Evolutionary conservation across 2,329 filamentous ascomycete species (phyloP).

Genomic region (Colletotrichum cereale): DNA sequence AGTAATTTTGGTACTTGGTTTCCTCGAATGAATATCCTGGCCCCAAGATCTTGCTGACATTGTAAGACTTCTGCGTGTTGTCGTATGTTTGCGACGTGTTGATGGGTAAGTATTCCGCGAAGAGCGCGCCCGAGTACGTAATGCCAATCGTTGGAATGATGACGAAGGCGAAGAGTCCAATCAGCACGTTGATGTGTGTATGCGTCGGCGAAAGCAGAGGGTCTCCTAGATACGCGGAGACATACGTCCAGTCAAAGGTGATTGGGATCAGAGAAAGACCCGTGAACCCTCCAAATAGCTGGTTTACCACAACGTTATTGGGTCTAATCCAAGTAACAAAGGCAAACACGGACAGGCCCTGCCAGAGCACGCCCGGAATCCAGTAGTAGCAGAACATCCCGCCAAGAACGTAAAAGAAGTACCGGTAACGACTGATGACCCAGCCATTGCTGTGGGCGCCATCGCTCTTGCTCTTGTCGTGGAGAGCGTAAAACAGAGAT

Average conservation of each 20-base stretch:
- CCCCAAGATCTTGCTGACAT: conserved; percentile 65
- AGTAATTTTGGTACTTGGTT: conserved; percentile 65
- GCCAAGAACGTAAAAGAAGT: conserved; percentile 55
- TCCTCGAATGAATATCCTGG: conserved; percentile 67
- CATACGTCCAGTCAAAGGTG: conserved; percentile 66
- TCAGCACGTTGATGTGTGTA: conserved; percentile 32
- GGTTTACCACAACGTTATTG: conserved; percentile 69
- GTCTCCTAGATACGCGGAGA: conserved; percentile 56
- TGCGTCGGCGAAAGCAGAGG: conserved; percentile 44
- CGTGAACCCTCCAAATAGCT: conserved; percentile 70
- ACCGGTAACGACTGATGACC: conserved; percentile 49
- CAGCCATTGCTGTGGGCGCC: conserved; percentile 57
- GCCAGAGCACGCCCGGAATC: conserved; percentile 64
- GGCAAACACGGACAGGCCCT: conserved; percentile 63
- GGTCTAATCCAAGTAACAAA: conserved; percentile 73
- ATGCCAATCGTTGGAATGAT: conserved; percentile 56
- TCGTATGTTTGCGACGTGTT: conserved; percentile 67
- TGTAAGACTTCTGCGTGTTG: conserved; percentile 65
- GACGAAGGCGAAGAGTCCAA: conserved; percentile 26
- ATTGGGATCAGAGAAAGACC: conserved; percentile 72
- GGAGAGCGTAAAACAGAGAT: conserved; percentile 60
- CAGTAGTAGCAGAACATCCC: conserved; percentile 65
- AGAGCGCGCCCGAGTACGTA: conserved; percentile 59
- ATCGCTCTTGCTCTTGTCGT: conserved; percentile 56
- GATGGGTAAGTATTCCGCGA: conserved; percentile 67